phyloP scores from a whole-genome alignment of 768 basidiomycete genomes.

The Galerina sulciceps region DNA sequence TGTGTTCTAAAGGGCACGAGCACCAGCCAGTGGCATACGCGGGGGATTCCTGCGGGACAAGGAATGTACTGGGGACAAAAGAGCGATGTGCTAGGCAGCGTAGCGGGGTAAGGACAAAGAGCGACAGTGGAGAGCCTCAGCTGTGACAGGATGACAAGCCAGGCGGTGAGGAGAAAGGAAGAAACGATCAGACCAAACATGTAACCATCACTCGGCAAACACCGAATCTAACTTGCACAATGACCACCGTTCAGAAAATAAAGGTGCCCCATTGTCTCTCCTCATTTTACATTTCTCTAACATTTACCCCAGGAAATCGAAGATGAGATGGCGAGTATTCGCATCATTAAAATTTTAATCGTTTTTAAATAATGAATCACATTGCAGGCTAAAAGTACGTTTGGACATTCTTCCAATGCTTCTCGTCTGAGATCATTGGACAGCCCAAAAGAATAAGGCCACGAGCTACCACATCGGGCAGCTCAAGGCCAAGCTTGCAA shows the following conservation, averaged over 20 bases:
- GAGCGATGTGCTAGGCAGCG: constrained; percentile 28
- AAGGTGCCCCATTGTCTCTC: constrained; percentile 52
- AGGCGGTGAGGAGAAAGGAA: constrained; percentile 13
- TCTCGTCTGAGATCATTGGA: constrained; percentile 3
- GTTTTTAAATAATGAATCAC: constrained; percentile 23
- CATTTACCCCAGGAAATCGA: constrained; percentile 73
- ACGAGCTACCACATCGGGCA: constrained; percentile 96
- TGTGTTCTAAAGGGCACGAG: constrained; percentile 27
- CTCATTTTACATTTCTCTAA: constrained; percentile 24
- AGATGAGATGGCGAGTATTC: constrained; percentile 87
- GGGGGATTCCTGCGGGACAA: constrained; percentile 27
- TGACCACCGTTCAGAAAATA: constrained; percentile 93
- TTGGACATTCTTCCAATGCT: background rate
- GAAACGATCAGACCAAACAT: constrained; percentile 22
- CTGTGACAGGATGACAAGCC: constrained; percentile 5
- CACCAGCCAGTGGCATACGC: constrained; percentile 61
- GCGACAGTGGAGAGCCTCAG: background rate
- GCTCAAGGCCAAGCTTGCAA: constrained; percentile 98
- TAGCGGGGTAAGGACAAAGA: constrained; percentile 18
- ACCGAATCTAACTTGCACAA: constrained; percentile 47
- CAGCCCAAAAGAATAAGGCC: constrained; percentile 95
- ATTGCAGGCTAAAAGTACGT: constrained; percentile 78
- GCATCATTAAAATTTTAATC: constrained; percentile 10
- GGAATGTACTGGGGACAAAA: constrained; percentile 20
- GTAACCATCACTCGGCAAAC: constrained; percentile 38